These are phyloP conservation scores for Infundibulicybe gibba DNA, from an alignment of 768 basidiomycete genomes.

Conservation along the genomic window DNA sequence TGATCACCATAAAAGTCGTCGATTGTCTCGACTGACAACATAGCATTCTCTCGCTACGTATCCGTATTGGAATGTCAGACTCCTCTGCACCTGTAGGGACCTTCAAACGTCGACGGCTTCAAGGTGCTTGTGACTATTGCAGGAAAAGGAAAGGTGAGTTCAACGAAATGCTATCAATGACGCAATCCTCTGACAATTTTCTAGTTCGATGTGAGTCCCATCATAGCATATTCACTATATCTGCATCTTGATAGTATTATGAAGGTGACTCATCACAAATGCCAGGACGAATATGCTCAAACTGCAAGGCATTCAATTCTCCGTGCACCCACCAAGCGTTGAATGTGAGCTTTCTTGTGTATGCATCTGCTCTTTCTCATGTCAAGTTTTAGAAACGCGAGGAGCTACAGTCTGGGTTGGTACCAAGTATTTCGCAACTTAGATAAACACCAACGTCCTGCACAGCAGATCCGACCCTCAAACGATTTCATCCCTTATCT, in stretches of 20 bases:
- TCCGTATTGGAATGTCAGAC: not conserved
- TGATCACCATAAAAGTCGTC: too few relatives aligned
- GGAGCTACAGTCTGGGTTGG: constrained; percentile 6
- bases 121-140: constrained; percentile 46
- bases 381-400: constrained; percentile 23
- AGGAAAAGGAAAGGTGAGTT: constrained; percentile 37
- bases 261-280: constrained; percentile 60
- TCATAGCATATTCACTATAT: not conserved
- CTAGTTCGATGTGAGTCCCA: constrained; percentile 35
- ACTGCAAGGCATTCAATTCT: constrained; percentile 44
- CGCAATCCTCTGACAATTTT: constrained; percentile 3
- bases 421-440: too few relatives aligned
- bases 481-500: not conserved
- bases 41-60: too few relatives aligned
- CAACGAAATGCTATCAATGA: not conserved
- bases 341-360: constrained; percentile 6
- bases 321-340: constrained; percentile 55
- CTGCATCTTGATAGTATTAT: not conserved
- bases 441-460: not conserved
- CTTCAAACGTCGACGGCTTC: constrained; percentile 36
- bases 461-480: not conserved
- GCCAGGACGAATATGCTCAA: constrained; percentile 51
- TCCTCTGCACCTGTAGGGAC: constrained; percentile 1
- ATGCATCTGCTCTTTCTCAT: not conserved
- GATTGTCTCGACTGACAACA: not conserved